Evolutionary conservation across 306 rosid genomes (phyloP).

Genomic region (Macrotyloma uniflorum): DNA sequence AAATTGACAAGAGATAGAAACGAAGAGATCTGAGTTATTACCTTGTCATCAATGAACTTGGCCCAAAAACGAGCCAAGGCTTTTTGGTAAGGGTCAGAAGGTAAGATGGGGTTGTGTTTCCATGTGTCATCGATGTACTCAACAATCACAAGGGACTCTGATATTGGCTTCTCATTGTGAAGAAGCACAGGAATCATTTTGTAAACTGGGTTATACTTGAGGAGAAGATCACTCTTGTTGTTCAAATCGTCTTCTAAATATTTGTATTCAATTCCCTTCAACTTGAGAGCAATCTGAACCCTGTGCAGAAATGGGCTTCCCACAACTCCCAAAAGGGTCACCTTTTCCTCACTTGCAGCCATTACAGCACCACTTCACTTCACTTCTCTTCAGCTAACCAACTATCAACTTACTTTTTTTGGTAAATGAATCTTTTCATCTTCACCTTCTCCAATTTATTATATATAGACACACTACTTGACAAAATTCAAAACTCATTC

Average conservation of each 20-base stretch:
- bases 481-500: background rate
- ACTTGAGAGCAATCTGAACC: slow-evolving; percentile 49
- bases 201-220: slow-evolving; percentile 61
- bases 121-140: slow-evolving; percentile 63
- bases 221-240: slow-evolving; percentile 45
- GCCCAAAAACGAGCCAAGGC: slow-evolving; percentile 69
- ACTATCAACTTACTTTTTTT: background rate
- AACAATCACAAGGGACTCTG: slow-evolving; percentile 60
- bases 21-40: background rate
- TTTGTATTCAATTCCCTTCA: slow-evolving; percentile 54
- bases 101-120: slow-evolving; percentile 49
- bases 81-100: slow-evolving; percentile 48
- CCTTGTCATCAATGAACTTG: slow-evolving; percentile 62
- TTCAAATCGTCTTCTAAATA: slow-evolving; percentile 42
- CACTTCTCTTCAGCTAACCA: background rate
- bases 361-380: background rate
- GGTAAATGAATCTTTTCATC: background rate
- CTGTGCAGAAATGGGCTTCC: slow-evolving; percentile 50
- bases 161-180: slow-evolving; percentile 55
- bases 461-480: background rate
- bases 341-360: slow-evolving; percentile 34
- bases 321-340: slow-evolving; percentile 41
- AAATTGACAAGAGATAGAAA: background rate
- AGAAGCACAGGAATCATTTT: slow-evolving; percentile 55
- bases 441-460: background rate